Conservation (phyloP, 2,329 filamentous ascomycete species). For the Blastomyces emzantsi region DNA sequence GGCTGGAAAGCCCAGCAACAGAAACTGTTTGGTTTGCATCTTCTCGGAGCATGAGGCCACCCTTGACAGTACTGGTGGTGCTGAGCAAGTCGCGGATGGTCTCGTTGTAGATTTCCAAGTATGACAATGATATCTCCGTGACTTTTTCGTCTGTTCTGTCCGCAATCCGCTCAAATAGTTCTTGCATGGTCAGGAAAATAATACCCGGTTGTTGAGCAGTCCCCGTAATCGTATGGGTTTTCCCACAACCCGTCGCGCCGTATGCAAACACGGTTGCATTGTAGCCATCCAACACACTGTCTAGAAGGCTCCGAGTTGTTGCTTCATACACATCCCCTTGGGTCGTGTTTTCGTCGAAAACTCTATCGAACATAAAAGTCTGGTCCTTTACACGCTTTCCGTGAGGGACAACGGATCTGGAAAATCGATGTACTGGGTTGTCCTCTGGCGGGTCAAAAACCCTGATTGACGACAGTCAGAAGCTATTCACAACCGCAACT, state of each 20-base stretch:
- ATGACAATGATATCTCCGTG: slow-evolving; percentile 85
- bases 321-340: slow-evolving; percentile 93
- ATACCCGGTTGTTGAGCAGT: slow-evolving; percentile 90
- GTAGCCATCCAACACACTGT: slow-evolving; percentile 93
- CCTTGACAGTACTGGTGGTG: slow-evolving; percentile 65
- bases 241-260: slow-evolving; percentile 93
- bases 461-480: slow-evolving; percentile 41
- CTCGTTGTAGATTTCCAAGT: slow-evolving; percentile 98
- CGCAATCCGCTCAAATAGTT: slow-evolving; percentile 91
- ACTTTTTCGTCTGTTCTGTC: slow-evolving; percentile 78
- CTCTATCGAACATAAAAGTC: slow-evolving; percentile 90
- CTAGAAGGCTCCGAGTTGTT: slow-evolving; percentile 79
- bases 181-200: slow-evolving; percentile 98
- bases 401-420: slow-evolving; percentile 66
- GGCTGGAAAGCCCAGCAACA: slow-evolving; percentile 81
- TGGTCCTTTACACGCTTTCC: slow-evolving; percentile 96
- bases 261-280: slow-evolving; percentile 99
- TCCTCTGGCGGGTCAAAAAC: slow-evolving; percentile 97
- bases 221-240: slow-evolving; percentile 95
- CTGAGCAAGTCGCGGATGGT: slow-evolving; percentile 91
- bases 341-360: slow-evolving; percentile 91
- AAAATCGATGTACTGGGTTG: slow-evolving; percentile 80
- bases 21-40: slow-evolving; percentile 90
- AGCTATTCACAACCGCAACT: not conserved
- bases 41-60: slow-evolving; percentile 82